These are phyloP conservation scores for Peronospora tabacina DNA, from an alignment of 352 stramenopile species.

Conservation along the genomic window DNA sequence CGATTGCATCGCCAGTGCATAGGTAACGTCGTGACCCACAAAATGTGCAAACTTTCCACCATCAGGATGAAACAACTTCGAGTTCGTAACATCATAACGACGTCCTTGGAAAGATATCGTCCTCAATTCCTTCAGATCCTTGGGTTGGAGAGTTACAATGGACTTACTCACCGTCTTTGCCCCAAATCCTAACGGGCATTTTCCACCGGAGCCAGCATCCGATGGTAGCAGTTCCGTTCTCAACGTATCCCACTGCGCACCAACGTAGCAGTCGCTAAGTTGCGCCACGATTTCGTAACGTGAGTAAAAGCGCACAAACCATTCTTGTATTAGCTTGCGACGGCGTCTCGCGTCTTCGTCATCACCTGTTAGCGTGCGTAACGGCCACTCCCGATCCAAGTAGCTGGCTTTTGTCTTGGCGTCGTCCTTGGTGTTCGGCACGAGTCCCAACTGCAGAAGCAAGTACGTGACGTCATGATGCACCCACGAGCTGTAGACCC, in stretches of 20 bases:
- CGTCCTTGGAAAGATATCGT: constrained; percentile 48
- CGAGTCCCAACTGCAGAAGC: constrained; percentile 35
- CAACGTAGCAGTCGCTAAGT: constrained; percentile 39
- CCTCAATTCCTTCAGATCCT: constrained; percentile 21
- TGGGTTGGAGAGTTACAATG: constrained; percentile 9
- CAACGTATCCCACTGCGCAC: constrained; percentile 35
- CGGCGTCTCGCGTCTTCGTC: constrained; percentile 20
- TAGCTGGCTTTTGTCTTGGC: constrained; percentile 27
- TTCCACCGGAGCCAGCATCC: constrained; percentile 23
- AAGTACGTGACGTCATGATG: constrained; percentile 45
- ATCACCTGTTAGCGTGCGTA: constrained; percentile 22
- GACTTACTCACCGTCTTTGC: constrained; percentile 24
- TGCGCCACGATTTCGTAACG: constrained; percentile 43
- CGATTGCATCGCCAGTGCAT: constrained; percentile 43
- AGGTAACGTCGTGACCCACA: constrained; percentile 57
- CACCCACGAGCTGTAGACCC: constrained; percentile 46
- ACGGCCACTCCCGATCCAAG: constrained; percentile 29
- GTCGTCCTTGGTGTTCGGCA: constrained; percentile 24
- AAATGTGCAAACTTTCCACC: constrained; percentile 40
- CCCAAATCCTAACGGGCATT: constrained; percentile 59
- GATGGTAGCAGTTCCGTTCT: constrained; percentile 31
- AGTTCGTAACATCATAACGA: constrained; percentile 47
- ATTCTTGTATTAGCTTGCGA: constrained; percentile 37
- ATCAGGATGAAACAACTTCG: constrained; percentile 36
- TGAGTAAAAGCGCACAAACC: constrained; percentile 43